A percentile compares a stretch with the other conserved stretches of the same genome.
These are phyloP conservation scores for Choiromyces venosus DNA, from an alignment of 495 filamentous ascomycete species.

Conservation along the genomic window DNA sequence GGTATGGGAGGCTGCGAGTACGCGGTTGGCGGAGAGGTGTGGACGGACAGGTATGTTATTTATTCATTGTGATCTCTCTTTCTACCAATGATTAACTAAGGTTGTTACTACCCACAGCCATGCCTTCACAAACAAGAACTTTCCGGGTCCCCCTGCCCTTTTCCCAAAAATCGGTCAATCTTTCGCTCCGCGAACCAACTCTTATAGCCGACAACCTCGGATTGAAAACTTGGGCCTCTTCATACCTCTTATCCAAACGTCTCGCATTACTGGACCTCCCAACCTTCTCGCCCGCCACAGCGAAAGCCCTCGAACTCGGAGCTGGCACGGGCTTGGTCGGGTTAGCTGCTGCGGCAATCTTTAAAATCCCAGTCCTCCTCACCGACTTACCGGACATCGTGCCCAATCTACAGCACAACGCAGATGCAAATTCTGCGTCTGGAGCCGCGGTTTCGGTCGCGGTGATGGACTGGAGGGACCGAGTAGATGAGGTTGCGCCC, in stretches of 20 bases:
- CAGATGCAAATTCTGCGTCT: constrained; percentile 51
- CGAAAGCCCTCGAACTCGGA: constrained; percentile 55
- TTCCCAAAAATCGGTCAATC: constrained; percentile 42
- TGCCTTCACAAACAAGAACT: constrained; percentile 68
- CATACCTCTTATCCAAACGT: constrained; percentile 74
- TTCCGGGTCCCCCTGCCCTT: constrained; percentile 59
- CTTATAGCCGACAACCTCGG: constrained; percentile 82
- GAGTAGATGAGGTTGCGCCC: constrained; percentile 19
- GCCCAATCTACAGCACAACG: constrained; percentile 60
- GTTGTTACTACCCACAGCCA: constrained; percentile 56
- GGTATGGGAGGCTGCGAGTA: constrained; percentile 73
- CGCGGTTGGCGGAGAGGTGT: constrained; percentile 73
- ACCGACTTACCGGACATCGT: constrained; percentile 69
- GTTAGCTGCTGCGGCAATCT: constrained; percentile 47
- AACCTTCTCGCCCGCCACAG: not conserved
- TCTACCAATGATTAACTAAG: not conserved
- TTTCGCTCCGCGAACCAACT: constrained; percentile 76
- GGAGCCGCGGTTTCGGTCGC: constrained; percentile 47
- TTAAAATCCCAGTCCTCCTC: constrained; percentile 46
- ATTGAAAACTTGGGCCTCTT: constrained; percentile 87
- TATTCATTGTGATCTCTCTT: constrained; percentile 5
- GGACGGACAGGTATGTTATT: constrained; percentile 64
- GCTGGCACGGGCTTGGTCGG: constrained; percentile 62
- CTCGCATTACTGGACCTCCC: constrained; percentile 45
- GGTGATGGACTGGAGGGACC: constrained; percentile 63